Percentiles rank a stretch among this genome's conserved stretches.
Conservation (phyloP, 2,329 filamentous ascomycete genomes). For the Aspergillus sp. region DNA sequence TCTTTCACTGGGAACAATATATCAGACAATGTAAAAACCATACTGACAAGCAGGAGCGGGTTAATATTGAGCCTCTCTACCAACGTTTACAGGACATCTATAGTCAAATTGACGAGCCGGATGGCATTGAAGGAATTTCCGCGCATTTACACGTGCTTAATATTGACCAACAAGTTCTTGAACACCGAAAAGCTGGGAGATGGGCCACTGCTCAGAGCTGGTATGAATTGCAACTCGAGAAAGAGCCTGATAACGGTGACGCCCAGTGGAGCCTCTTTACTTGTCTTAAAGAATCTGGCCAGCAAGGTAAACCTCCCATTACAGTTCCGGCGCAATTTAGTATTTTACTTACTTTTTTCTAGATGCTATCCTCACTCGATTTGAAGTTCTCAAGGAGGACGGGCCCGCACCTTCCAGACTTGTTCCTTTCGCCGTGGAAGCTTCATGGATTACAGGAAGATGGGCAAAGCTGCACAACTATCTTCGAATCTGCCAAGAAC, state of each 20-base stretch:
- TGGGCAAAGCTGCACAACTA: conserved; percentile 69
- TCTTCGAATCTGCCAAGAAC: conserved; percentile 33
- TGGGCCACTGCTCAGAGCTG: conserved; percentile 95
- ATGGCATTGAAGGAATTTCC: conserved; percentile 91
- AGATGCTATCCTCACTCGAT: conserved; percentile 81
- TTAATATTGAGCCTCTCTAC: conserved; percentile 56
- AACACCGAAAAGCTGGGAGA: conserved; percentile 83
- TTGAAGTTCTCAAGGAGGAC: conserved; percentile 61
- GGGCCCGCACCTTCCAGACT: conserved; percentile 52
- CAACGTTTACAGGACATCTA: conserved; percentile 87
- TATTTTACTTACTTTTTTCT: conserved; percentile 1
- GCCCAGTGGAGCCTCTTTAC: conserved; percentile 75
- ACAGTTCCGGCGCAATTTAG: not conserved
- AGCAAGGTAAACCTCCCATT: conserved; percentile 58
- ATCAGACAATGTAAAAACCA: conserved; percentile 52
- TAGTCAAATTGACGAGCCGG: conserved; percentile 93
- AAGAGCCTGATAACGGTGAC: conserved; percentile 67
- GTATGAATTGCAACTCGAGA: conserved; percentile 85
- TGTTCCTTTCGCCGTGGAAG: conserved; percentile 79
- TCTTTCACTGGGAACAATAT: conserved; percentile 93
- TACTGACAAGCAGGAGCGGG: conserved; percentile 41
- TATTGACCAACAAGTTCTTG: conserved; percentile 84
- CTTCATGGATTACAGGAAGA: conserved; percentile 79
- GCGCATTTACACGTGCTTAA: conserved; percentile 78
- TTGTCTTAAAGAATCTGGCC: conserved; percentile 90